Evolutionary conservation across 148 eudicot species (phyloP), one percentile per base, ranked within the genome.

Genomic region (Cornus florida): DNA sequence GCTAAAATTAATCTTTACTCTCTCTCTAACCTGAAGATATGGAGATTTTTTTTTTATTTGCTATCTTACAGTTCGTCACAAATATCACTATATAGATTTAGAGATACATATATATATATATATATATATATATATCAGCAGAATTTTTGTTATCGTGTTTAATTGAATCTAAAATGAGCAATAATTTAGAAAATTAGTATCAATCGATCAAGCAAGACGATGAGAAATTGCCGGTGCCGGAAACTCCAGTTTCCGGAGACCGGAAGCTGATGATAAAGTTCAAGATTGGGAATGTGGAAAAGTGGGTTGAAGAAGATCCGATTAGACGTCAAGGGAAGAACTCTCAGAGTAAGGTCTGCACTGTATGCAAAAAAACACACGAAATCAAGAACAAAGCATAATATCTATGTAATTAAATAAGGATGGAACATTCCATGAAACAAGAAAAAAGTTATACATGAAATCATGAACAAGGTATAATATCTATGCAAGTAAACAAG

Each of bases 341-440:
- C 16, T 66, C 56, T 24, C 80, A 43, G 2, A 35, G 11, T 24
- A 80, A 76, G 33, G 71, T 80, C 22, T 87, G 90, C 72, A 62
- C 50, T 0, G 65, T 80, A 17, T 87, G 90, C 62, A 53, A 76
- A 71, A 85, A 81, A 71, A n/a, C n/a, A n/a, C n/a, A n/a, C n/a
- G n/a, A n/a, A n/a, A n/a, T n/a, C n/a, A n/a, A n/a, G n/a, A n/a
- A n/a, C n/a, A n/a, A n/a, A n/a, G n/a, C n/a, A n/a, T n/a, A n/a
- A n/a, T n/a, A n/a, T n/a, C n/a, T n/a, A n/a, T n/a, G n/a, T n/a
- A n/a, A n/a, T n/a, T n/a, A n/a, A n/a, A n/a, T n/a, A n/a, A n/a
- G n/a, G n/a, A n/a, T n/a, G n/a, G n/a, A n/a, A n/a, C n/a, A n/a
- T n/a, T n/a, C n/a, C n/a, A n/a, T n/a, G n/a, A n/a, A n/a, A n/a